Evolutionary conservation across 345 rosid species (phyloP), one percentile per base, ranked within the genome.

Genomic region (Pugionium cornutum): DNA sequence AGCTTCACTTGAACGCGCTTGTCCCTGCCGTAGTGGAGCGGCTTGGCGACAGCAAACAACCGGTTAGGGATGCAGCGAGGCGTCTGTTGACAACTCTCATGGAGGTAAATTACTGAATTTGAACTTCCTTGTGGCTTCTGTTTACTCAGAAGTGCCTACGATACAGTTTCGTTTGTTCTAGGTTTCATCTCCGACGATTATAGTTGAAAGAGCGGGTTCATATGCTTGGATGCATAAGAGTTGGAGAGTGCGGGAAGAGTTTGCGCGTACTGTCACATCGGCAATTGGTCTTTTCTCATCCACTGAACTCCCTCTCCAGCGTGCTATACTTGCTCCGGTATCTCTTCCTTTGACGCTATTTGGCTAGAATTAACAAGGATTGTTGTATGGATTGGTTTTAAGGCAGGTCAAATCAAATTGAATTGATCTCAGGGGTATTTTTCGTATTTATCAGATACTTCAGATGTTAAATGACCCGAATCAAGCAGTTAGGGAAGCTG

Each of bases 161-260:
- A 55, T 56, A 35, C 9, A 61, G 35, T 62, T 64, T 41, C 3
- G 4, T 10, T 69, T 34, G 1, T 6, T 63, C 41, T 78, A 92
- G 99, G 95, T 94, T 77, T 94, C 99, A 62, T 94, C 97, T 50
- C 99, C 99, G 1, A 94, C 99, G 11, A 88, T 94, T 67, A 83
- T 94, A 52, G 97, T 91, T 7, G 99, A 94, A 79, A 83, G 99
- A 80, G 95, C 99, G 2, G 99, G 99, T 51, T 88, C 97, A 8
- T 87, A 76, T 84, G 99, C 95, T 57, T 91, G 99, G 99, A 67
- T 82, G 30, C 95, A 94, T 78, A 88, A 62, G 81, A 94, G 97
- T 78, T 94, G 99, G 99, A 87, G 99, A 77, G 85, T 94, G 9
- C 76, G 99, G 42, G 96, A 94, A 77, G 97, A 94, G 81, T 94